Evolutionary conservation across 2,329 filamentous ascomycete species (phyloP), one percentile per base, ranked within the genome.

Genomic region (Rhynchosporium secalis): DNA sequence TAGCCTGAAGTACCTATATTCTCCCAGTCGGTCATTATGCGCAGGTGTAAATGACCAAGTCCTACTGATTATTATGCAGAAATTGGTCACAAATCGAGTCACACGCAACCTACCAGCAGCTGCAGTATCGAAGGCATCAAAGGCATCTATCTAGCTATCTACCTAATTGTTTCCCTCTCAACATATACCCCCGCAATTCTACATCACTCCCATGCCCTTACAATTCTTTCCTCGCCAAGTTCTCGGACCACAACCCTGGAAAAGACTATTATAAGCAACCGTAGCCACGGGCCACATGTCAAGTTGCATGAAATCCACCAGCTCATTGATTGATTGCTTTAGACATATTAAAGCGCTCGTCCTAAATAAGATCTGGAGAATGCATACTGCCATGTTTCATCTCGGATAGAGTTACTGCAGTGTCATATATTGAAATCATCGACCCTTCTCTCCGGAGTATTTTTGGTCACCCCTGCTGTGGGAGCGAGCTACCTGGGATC

Each of bases 131-230:
- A 36, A 52, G 13, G 49, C 49, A 36, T 36, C 13, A 51, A 12
- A 8, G 10, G 9, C 48, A 51, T 13, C 8, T 20, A 20, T 20
- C 20, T 20, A 20, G 1, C 20, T 20, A 20, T 20, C 20, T 20
- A 20, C 20, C 20, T 20, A 20, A 20, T 20, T 20, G 20, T 20
- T 20, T 20, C 15, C n/a, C 49, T 52, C 49, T 52, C 31, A 36
- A 20, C 48, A 52, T 52, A 52, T 52, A 52, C 15, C 15, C 28
- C 28, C n/a, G 49, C 49, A 52, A 20, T 10, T n/a, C 49, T 52
- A 52, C 40, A 52, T 52, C 49, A 38, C 15, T 52, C 33, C 49
- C 49, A 52, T 33, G 49, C 33, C 31, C n/a, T 26, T 38, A 26
- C 20, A 15, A 52, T 33, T 38, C 49, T n/a, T 33, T 7, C 49